Evolutionary conservation across 139 green algal species (phyloP), one percentile per base, ranked within the genome.

Genomic region (Chlorella sp.): DNA sequence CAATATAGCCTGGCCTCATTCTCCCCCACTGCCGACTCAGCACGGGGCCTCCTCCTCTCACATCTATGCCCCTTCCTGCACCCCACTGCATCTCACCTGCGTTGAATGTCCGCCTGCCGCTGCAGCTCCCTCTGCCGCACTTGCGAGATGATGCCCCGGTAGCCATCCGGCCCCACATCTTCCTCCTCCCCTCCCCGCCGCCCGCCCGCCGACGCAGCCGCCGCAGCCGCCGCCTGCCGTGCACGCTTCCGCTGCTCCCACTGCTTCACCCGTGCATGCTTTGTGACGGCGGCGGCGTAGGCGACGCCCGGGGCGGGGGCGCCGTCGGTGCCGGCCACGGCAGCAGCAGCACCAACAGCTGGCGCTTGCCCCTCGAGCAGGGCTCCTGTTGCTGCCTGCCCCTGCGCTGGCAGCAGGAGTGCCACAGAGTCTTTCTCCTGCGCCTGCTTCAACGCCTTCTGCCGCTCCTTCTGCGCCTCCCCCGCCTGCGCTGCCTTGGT

Each of bases 71-170:
- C 22, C 2, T 1, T 30, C 71, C 32, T n/a, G 32, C 28, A 26
- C 64, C 64, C 24, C 3, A 30, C 7, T n/a, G n/a, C 60, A 68
- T 18, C 64, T 9, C 83, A 80, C 84, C 84, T 88, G 64, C 84
- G 84, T 0, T 39, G 66, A 16, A 88, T 88, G 39, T 88, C 84
- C 66, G 80, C 26, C 68, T 81, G 36, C 40, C 84, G 66, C 84
- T 88, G 84, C 84, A 69, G 66, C 84, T 80, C 40, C 3, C 66
- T 66, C 39, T 19, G 84, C 84, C 68, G 21, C 26, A 88, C 84
- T 30, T 68, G 64, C 11, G 40, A 26, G 30, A 88, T 66, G 84
- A 48, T 48, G 66, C 84, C 68, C 0, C 32, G 39, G n/a, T 48
- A 36, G 34, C 7, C 37, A 39, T 21, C 83, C 12, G 39, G 84